Evolutionary conservation across 352 stramenopile species (phyloP), one percentile per base, ranked within the genome.

Genomic region (Phytophthora constricta): DNA sequence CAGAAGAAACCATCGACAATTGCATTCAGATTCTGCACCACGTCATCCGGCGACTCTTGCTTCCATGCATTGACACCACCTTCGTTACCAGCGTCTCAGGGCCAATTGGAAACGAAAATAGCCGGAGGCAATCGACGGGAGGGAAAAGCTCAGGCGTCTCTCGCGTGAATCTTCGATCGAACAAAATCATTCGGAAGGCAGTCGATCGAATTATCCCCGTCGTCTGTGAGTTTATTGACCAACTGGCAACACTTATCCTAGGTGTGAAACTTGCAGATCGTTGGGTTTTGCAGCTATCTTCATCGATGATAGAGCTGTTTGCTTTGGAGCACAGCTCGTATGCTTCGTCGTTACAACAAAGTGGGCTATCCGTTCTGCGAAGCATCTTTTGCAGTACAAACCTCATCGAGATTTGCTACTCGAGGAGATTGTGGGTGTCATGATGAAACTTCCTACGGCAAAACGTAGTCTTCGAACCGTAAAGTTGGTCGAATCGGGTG

Each of bases 1-100:
- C 87, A 0, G 89, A 96, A 62, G 89, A 95, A n/a, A 81, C 25
- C 13, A 93, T 96, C 56, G 83, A 96, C 31, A 88, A 90, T 43
- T 96, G 85, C 53, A 78, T 91, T 26, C 70, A 86, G 58, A 59
- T 95, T 13, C 65, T 95, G 16, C 81, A 80, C 48, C 79, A 90
- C 28, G 54, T 80, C 1, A 69, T 92, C 43, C 79, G 87, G 11
- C 70, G 68, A 25, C 26, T 93, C 25, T 60, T 95, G 17, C 68
- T 93, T 27, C 86, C 86, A 17, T 90, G 74, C 46, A 84, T 96
- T 28, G 87, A 95, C 58, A 79, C 80, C 22, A 76, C 62, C 2
- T 80, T 72, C 14, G 76, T 71, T n/a, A 77, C 74, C 31, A 67
- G 65, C 34, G 65, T 64, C 46, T 64, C 58, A 10, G 37, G 52